Conservation (phyloP, 2,329 filamentous ascomycete genomes). For the Pseudogymnoascus sp. region DNA sequence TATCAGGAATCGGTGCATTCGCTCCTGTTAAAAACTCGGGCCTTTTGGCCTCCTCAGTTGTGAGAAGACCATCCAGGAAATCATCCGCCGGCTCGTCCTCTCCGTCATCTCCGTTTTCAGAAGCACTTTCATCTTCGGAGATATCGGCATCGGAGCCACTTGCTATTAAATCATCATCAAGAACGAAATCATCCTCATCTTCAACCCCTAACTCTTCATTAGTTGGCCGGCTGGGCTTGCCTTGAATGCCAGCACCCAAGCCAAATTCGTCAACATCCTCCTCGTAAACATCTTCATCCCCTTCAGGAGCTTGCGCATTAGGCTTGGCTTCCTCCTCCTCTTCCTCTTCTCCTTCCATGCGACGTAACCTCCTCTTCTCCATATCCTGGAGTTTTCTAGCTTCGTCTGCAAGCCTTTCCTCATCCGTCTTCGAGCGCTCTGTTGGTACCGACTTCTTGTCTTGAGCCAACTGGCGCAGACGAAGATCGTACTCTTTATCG, state of each 20-base stretch:
- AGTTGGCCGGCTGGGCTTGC: conserved; percentile 26
- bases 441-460: conserved; percentile 80
- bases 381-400: conserved; percentile 68
- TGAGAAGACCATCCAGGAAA: conserved; percentile 61
- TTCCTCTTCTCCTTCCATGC: conserved; percentile 79
- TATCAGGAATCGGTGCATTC: conserved; percentile 36
- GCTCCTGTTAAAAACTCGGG: conserved; percentile 40
- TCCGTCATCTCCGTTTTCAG: conserved; percentile 32
- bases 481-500: conserved; percentile 80
- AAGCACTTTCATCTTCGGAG: conserved; percentile 34
- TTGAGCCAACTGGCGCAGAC: conserved; percentile 71
- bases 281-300: conserved; percentile 30
- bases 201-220: conserved; percentile 62
- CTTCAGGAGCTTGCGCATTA: conserved; percentile 27
- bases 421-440: conserved; percentile 82
- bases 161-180: conserved; percentile 82
- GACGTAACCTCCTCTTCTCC: conserved; percentile 69
- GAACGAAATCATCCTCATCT: conserved; percentile 87
- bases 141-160: conserved; percentile 54
- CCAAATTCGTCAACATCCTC: conserved; percentile 42
- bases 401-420: conserved; percentile 73
- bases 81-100: conserved; percentile 52
- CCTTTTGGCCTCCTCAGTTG: conserved; percentile 46
- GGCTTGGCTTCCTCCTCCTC: conserved; percentile 40
- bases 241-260: conserved; percentile 49